phyloP scores from a whole-genome alignment of 305 asterid species.

The Caryopteris hybrid region DNA sequence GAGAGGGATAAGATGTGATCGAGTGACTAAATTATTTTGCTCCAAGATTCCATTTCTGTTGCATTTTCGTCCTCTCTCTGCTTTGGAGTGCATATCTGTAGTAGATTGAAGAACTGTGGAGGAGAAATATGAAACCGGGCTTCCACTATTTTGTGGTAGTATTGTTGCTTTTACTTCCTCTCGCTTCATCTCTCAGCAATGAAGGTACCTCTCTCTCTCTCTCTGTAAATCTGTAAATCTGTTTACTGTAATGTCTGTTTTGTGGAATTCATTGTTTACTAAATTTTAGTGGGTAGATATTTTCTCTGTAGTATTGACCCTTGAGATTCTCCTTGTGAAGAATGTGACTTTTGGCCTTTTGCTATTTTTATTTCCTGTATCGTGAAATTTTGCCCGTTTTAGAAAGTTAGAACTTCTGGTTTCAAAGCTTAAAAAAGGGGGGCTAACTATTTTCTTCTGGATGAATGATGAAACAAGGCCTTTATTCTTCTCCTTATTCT shows the following conservation, averaged over 20 bases:
- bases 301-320: neutral
- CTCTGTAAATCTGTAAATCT: no score
- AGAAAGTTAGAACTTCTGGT: conserved; percentile 23
- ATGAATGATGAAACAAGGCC: neutral
- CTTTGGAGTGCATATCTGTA: neutral
- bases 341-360: conserved; percentile 19
- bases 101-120: conserved; percentile 22
- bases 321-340: conserved; percentile 15
- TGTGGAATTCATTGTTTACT: neutral
- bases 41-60: conserved; percentile 7
- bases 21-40: conserved; percentile 12
- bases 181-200: conserved; percentile 42
- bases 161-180: conserved; percentile 32
- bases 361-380: conserved; percentile 7
- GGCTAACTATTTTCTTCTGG: neutral
- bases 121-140: conserved; percentile 21
- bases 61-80: neutral
- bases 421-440: conserved; percentile 10
- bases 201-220: conserved; percentile 45
- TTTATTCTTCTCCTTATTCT: neutral
- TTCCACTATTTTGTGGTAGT: conserved; percentile 9
- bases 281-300: neutral
- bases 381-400: conserved; percentile 12
- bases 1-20: conserved; percentile 21
- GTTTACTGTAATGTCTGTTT: no score